These are phyloP conservation scores for Ampelocalamus luodianensis DNA, from an alignment of 176 grass and related monocot species.

Conservation along the genomic window DNA sequence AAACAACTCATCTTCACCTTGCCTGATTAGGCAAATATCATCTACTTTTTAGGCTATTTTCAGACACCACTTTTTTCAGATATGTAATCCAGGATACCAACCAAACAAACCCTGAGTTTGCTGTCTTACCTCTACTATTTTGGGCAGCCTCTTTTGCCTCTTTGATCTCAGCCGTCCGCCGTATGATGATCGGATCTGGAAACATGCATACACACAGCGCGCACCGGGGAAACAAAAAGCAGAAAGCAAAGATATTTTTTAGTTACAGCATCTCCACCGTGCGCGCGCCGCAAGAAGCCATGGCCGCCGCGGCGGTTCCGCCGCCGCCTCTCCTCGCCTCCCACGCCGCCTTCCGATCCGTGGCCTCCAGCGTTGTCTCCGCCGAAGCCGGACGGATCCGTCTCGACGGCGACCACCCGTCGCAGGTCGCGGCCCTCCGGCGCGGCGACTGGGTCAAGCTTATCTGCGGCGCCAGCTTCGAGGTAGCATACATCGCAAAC, in stretches of 20 bases:
- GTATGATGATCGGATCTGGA: no score
- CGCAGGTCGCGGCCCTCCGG: slow-evolving; percentile 69
- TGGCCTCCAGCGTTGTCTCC: slow-evolving; percentile 26
- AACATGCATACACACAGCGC: no score
- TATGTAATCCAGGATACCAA: no score
- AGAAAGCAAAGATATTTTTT: neutral
- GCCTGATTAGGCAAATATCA: no score
- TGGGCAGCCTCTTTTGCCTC: no score
- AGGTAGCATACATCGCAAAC: slow-evolving; percentile 34
- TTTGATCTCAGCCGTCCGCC: no score
- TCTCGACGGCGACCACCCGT: slow-evolving; percentile 28
- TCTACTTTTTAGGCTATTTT: no score
- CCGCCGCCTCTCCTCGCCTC: slow-evolving; percentile 46
- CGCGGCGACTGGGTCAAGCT: slow-evolving; percentile 93
- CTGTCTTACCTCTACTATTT: no score
- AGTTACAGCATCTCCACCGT: neutral
- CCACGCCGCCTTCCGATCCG: slow-evolving; percentile 49
- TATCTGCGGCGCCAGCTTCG: slow-evolving; percentile 97
- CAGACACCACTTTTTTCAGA: no score
- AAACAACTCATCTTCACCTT: no score
- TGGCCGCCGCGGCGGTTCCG: slow-evolving; percentile 42
- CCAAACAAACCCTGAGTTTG: no score
- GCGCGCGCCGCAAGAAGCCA: slow-evolving; percentile 13
- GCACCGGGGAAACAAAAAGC: no score
- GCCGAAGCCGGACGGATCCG: neutral